Percentiles rank a stretch among this genome's conserved stretches.
phyloP scores from a whole-genome alignment of 768 basidiomycete genomes.

The Symmetrospora coprosmae region DNA sequence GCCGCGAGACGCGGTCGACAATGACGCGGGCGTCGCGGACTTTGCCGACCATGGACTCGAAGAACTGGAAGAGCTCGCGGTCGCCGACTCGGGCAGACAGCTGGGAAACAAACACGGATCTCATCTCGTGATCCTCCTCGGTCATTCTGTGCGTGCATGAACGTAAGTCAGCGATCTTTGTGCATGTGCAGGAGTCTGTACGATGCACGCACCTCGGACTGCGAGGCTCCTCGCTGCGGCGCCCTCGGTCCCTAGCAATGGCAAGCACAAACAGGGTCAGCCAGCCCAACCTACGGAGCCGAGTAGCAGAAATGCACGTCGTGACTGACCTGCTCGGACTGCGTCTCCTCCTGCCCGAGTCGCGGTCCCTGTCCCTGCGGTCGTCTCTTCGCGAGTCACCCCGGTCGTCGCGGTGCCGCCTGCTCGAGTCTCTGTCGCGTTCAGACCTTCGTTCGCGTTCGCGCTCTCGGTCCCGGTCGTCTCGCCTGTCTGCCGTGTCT shows the following conservation, averaged over 20 bases:
- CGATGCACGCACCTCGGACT: background rate
- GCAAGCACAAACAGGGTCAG: background rate
- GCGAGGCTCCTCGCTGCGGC: background rate
- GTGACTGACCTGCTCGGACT: constrained; percentile 52
- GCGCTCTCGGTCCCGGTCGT: no score
- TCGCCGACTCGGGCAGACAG: constrained; percentile 92
- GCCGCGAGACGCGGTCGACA: constrained; percentile 79
- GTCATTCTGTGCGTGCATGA: constrained; percentile 34
- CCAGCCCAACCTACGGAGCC: background rate
- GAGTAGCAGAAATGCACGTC: constrained; percentile 44
- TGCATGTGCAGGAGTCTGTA: background rate
- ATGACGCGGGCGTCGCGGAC: constrained; percentile 95
- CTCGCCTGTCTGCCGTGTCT: no score
- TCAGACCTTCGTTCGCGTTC: constrained; percentile 30
- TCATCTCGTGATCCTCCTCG: constrained; percentile 92
- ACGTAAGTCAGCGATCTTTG: no score
- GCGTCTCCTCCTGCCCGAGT: constrained; percentile 40
- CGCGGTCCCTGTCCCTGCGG: constrained; percentile 23
- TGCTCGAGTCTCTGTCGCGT: constrained; percentile 32
- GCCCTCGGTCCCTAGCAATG: background rate
- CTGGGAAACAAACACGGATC: constrained; percentile 97
- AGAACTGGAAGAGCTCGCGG: constrained; percentile 94
- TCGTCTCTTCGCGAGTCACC: constrained; percentile 59
- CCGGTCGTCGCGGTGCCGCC: constrained; percentile 45
- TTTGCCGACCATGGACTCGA: constrained; percentile 86